A percentile compares a stretch with the other conserved stretches of the same genome.
These are phyloP conservation scores for Aspergillus japonicus DNA, from an alignment of 2,329 filamentous ascomycete genomes.

Conservation along the genomic window DNA sequence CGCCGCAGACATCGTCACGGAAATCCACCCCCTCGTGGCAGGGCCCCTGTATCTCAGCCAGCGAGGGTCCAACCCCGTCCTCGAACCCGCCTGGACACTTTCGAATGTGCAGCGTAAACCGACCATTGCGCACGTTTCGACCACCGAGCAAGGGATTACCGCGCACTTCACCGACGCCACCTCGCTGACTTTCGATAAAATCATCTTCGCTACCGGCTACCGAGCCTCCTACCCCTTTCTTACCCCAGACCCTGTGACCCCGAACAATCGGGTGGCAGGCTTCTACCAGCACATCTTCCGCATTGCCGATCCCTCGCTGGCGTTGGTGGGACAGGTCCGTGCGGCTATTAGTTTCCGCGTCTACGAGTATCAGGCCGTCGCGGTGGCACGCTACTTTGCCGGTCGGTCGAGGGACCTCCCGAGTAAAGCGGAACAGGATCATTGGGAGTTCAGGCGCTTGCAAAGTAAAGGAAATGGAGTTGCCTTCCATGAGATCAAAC, in stretches of 20 bases:
- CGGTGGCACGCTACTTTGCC: slow-evolving; percentile 29
- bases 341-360: slow-evolving; percentile 30
- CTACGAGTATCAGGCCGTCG: slow-evolving; percentile 34
- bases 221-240: slow-evolving; percentile 31
- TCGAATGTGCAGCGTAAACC: slow-evolving; percentile 25
- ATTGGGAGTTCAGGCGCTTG: slow-evolving; percentile 28
- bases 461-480: slow-evolving; percentile 21
- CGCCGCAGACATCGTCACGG: slow-evolving; percentile 27
- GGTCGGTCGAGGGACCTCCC: slow-evolving; percentile 22
- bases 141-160: neutral
- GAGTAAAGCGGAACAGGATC: slow-evolving; percentile 20
- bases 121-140: slow-evolving; percentile 16
- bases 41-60: slow-evolving; percentile 22
- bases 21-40: slow-evolving; percentile 25
- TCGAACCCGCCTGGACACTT: slow-evolving; percentile 22
- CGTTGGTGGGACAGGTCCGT: slow-evolving; percentile 30
- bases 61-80: slow-evolving; percentile 20
- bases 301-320: slow-evolving; percentile 28
- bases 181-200: slow-evolving; percentile 21
- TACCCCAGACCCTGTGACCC: slow-evolving; percentile 20
- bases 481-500: slow-evolving; percentile 25
- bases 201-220: slow-evolving; percentile 36
- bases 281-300: slow-evolving; percentile 35
- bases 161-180: slow-evolving; percentile 26
- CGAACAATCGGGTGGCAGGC: slow-evolving; percentile 26